phyloP scores from a whole-genome alignment of 345 rosid species.

The Acer saccharum region DNA sequence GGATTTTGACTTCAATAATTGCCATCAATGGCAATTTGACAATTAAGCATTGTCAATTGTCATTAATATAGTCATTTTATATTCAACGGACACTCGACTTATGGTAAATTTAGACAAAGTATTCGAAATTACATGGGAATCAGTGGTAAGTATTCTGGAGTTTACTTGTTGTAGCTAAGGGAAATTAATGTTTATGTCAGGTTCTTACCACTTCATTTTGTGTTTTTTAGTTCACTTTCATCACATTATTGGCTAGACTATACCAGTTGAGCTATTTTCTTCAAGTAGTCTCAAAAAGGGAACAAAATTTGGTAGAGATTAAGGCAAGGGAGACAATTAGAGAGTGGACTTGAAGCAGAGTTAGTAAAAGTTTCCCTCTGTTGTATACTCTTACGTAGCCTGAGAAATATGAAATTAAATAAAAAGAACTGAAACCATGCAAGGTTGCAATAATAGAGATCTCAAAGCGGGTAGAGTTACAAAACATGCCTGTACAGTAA shows the following conservation, averaged over 20 bases:
- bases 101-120: neutral
- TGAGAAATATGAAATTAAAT: neutral
- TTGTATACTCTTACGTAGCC: neutral
- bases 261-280: neutral
- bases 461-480: neutral
- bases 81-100: neutral
- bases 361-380: neutral
- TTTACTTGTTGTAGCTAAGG: neutral
- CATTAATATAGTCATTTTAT: neutral
- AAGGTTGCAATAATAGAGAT: neutral
- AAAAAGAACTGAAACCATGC: slow-evolving; percentile 2
- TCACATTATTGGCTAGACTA: neutral
- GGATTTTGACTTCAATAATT: neutral
- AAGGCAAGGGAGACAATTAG: neutral
- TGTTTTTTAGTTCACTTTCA: neutral
- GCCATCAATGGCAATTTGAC: neutral
- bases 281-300: neutral
- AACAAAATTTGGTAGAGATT: neutral
- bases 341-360: neutral
- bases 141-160: neutral
- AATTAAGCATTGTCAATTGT: neutral
- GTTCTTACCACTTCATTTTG: neutral
- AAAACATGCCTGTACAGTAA: neutral
- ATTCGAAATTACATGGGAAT: neutral
- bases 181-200: neutral